Evolutionary conservation across 1,284 basidiomycete genomes (phyloP).

Genomic region (Sporisorium sorghi): DNA sequence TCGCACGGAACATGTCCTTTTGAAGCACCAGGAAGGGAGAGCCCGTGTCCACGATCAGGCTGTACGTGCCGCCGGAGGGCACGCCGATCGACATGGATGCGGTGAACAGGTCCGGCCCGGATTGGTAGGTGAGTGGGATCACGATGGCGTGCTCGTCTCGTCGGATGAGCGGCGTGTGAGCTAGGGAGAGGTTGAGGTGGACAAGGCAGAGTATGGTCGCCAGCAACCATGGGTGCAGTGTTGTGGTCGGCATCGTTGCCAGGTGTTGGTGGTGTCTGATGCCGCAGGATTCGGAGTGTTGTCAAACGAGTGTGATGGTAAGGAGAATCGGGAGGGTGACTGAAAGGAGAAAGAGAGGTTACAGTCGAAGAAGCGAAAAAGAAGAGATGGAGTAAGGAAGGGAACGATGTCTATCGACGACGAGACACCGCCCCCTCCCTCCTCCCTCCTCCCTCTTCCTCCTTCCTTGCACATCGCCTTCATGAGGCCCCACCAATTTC

Average conservation of each 20-base stretch:
- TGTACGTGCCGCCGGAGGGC: constrained; percentile 17
- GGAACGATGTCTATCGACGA: too few species aligned
- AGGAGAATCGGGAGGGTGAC: too few species aligned
- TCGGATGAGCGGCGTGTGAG: not conserved
- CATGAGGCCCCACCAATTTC: too few species aligned
- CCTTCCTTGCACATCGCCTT: too few species aligned
- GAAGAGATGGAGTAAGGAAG: too few species aligned
- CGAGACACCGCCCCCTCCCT: too few species aligned
- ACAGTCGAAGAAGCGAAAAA: too few species aligned
- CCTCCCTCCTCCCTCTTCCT: too few species aligned
- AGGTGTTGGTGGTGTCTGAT: too few species aligned
- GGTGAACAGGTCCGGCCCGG: constrained; percentile 17
- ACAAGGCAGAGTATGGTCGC: not conserved
- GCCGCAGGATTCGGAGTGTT: too few species aligned
- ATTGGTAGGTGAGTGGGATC: constrained; percentile 20
- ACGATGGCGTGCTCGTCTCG: constrained; percentile 20
- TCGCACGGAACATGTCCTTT: not conserved
- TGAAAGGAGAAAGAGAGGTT: too few species aligned
- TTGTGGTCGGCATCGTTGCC: constrained; percentile 8
- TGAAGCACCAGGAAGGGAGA: constrained; percentile 38
- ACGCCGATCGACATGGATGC: constrained; percentile 25
- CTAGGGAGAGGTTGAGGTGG: not conserved
- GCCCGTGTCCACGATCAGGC: constrained; percentile 33
- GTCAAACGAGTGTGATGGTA: not conserved
- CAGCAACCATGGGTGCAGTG: not conserved